Evolutionary conservation across 2,329 filamentous ascomycete species (phyloP), one percentile per base, ranked within the genome.

Genomic region (Cryphonectria carpinicola): DNA sequence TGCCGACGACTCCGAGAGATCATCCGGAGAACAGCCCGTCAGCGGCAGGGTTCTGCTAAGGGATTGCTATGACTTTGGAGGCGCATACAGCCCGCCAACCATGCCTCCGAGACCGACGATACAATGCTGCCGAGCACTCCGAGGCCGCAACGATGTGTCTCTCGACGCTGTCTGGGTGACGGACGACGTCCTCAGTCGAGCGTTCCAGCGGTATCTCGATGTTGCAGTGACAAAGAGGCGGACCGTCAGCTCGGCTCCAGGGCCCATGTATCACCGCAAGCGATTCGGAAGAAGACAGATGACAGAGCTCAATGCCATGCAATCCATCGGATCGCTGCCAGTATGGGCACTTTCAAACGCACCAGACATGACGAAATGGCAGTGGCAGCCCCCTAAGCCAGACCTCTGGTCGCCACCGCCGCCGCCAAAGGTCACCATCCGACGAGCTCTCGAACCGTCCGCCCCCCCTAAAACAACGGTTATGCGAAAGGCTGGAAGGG

Each of bases 101-200:
- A 71, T 72, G 71, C 35, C 71, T 62, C 75, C 75, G 67, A 70
- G 73, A 73, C 72, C 70, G 68, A 66, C 69, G 39, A 70, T 63
- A 69, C 66, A 56, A 72, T 67, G 65, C 82, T 83, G 81, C 77
- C 82, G 83, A 80, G 84, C 82, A 79, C 81, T 83, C 76, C 82
- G 83, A 71, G 80, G 80, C 74, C 81, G 82, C 61, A 76, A 83
- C 58, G 73, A 78, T 60, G 75, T 80, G 28, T 75, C 81, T 14
- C 74, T 75, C 70, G 84, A 87, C 66, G 80, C 82, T 60, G 76
- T 90, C 74, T 91, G 89, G 88, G 84, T 91, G 73, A 84, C 86
- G 41, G 89, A 92, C 74, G 82, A 87, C 62, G 74, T 86, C 35
- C 82, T 92, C 19, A 78, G 81, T 35, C 79, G 80, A 67, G 84